A percentile compares a stretch with the other conserved stretches of the same genome.
Evolutionary conservation across 2,329 filamentous ascomycete genomes (phyloP).

Genomic region (Zymoseptoria crescenta): DNA sequence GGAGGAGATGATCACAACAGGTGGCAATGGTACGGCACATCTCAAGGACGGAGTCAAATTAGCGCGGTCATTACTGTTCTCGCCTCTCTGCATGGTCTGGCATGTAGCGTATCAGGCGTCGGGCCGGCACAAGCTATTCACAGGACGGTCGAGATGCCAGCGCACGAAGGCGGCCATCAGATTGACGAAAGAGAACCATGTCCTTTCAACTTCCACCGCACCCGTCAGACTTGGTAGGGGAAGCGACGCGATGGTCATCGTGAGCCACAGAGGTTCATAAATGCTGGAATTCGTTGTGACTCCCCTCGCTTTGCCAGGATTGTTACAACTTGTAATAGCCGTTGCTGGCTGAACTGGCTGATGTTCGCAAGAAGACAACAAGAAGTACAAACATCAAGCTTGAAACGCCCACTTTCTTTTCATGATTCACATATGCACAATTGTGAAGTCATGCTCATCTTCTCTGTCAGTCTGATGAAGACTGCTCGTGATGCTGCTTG

Average conservation of each 20-base stretch:
- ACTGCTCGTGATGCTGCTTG: not conserved
- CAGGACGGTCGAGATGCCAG: not conserved
- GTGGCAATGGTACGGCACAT: too few relatives aligned
- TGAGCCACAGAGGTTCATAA: not conserved
- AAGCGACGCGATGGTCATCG: not conserved
- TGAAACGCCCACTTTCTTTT: not conserved
- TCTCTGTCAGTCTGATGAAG: not conserved
- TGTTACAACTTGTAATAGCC: not conserved
- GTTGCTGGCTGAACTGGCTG: not conserved
- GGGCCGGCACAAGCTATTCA: not conserved
- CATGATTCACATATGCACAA: not conserved
- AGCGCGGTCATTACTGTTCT: too few relatives aligned
- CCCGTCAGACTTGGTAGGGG: not conserved
- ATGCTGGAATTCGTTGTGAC: not conserved
- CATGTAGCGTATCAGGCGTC: too few relatives aligned
- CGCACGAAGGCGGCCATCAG: not conserved
- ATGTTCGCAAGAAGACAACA: not conserved
- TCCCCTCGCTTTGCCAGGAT: not conserved
- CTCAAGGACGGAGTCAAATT: too few relatives aligned
- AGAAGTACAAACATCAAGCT: not conserved
- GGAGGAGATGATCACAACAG: not conserved
- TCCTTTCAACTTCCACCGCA: not conserved
- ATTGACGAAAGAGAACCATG: not conserved
- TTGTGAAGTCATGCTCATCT: not conserved
- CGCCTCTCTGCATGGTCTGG: too few relatives aligned